Conservation (phyloP, 1,139 yeast genomes). For the Saccharomycopsis hybrid region DNA sequence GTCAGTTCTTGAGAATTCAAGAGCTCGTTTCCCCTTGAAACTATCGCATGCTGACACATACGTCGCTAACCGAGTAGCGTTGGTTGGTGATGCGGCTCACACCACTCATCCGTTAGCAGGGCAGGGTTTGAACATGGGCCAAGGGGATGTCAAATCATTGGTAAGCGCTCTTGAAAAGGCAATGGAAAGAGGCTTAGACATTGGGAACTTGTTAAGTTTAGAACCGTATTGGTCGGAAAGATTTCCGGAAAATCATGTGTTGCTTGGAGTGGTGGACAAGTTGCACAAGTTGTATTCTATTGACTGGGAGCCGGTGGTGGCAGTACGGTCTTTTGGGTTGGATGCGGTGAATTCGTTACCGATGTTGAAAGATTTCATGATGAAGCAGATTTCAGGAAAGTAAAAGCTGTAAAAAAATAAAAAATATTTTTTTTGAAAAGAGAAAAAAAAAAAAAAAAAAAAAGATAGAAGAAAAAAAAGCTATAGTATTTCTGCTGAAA, state of each 20-base stretch:
- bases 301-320: slow-evolving; percentile 67
- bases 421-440: no score
- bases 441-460: no score
- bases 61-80: slow-evolving; percentile 74
- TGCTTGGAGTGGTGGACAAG: slow-evolving; percentile 87
- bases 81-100: slow-evolving; percentile 97
- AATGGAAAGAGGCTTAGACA: slow-evolving; percentile 72
- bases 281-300: slow-evolving; percentile 82
- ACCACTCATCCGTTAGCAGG: slow-evolving; percentile 98
- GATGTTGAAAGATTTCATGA: slow-evolving; percentile 53
- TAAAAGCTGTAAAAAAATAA: background rate
- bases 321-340: slow-evolving; percentile 70
- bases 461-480: no score
- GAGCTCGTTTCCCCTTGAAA: slow-evolving; percentile 86
- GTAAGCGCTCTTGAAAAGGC: slow-evolving; percentile 67
- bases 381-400: slow-evolving; percentile 38
- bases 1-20: slow-evolving; percentile 51
- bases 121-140: slow-evolving; percentile 98
- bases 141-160: slow-evolving; percentile 75
- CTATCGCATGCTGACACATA: slow-evolving; percentile 89
- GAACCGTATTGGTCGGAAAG: slow-evolving; percentile 83
- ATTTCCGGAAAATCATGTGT: slow-evolving; percentile 70
- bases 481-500: no score
- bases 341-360: slow-evolving; percentile 57
- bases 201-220: slow-evolving; percentile 68